A percentile compares a stretch with the other conserved stretches of the same genome.
Evolutionary conservation across 2,329 filamentous ascomycete genomes (phyloP).

Genomic region (Penicillium hesseltinei): DNA sequence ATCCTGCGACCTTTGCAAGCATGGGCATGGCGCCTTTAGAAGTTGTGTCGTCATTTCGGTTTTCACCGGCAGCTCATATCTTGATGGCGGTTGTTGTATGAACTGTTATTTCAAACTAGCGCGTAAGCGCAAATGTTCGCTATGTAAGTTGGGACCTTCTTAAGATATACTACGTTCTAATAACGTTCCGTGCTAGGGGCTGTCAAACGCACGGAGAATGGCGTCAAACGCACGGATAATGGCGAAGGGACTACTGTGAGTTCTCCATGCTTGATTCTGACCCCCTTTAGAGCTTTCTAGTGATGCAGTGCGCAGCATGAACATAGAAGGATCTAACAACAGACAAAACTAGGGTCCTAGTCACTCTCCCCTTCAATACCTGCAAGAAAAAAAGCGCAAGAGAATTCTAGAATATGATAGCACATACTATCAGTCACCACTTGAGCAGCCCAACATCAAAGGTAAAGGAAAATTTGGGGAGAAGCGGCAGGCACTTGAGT

Average conservation of each 20-base stretch:
- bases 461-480: not conserved
- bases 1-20: too few species aligned
- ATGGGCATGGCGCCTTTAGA: not conserved
- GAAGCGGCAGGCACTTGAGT: not conserved
- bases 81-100: not conserved
- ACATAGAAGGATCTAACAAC: too few species aligned
- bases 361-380: not conserved
- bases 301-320: too few species aligned
- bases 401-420: not conserved
- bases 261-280: too few species aligned
- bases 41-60: not conserved
- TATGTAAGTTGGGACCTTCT: not conserved
- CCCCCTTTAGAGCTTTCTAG: too few species aligned
- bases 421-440: not conserved
- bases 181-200: too few species aligned
- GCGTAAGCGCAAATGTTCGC: not conserved
- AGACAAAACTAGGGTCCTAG: not conserved
- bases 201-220: too few species aligned
- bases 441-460: not conserved
- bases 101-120: not conserved
- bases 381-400: not conserved
- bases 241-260: too few species aligned
- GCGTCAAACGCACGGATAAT: too few species aligned
- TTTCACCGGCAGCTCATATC: too few species aligned
- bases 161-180: too few species aligned